Evolutionary conservation across 2,329 filamentous ascomycete genomes (phyloP), one percentile per base, ranked within the genome.

Genomic region (Diaporthe citriasiana): DNA sequence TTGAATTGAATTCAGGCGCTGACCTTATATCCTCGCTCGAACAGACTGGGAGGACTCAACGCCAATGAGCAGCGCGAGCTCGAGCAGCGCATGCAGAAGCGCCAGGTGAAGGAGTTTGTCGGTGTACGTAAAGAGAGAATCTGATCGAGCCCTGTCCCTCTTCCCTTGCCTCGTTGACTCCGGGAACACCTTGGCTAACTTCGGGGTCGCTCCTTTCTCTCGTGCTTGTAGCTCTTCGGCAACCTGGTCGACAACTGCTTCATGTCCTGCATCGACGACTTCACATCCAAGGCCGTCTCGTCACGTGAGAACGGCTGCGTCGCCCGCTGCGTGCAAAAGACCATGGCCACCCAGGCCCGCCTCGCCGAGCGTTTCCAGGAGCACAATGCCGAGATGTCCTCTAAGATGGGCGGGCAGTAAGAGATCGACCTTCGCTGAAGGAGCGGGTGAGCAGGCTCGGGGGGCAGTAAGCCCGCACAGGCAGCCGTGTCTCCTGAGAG

Each of bases 21-120:
- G 38, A 75, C 69, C 72, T 51, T 12, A n/a, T 19, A n/a, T 4
- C 51, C 42, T 19, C 33, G 10, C 51, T 40, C 66, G 27, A 71
- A 60, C 75, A 76, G 74, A 70, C 55, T 76, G 42, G 74, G 75
- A 63, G 70, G 88, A 83, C 93, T 97, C 83, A 94, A 90, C 79
- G 83, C 89, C 80, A 84, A 91, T 80, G 96, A 98, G 89, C 94
- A 97, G 88, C 94, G 94, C 87, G 94, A 97, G 89, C 93, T 99
- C 82, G 93, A 97, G 86, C 87, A 91, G 86, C 95, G 97, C 85
- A 95, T 99, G 91, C 95, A 98, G 88, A 94, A 94, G 87, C 97
- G 97, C 87, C 97, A 99, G 87, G 94, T 99, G 89, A 98, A 98
- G 88, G 96, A 98, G 83, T 98, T 99, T 83, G 98, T 98, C 93